These are phyloP conservation scores for Phoma sp. DNA, from an alignment of 2,329 filamentous ascomycete species.

Conservation along the genomic window DNA sequence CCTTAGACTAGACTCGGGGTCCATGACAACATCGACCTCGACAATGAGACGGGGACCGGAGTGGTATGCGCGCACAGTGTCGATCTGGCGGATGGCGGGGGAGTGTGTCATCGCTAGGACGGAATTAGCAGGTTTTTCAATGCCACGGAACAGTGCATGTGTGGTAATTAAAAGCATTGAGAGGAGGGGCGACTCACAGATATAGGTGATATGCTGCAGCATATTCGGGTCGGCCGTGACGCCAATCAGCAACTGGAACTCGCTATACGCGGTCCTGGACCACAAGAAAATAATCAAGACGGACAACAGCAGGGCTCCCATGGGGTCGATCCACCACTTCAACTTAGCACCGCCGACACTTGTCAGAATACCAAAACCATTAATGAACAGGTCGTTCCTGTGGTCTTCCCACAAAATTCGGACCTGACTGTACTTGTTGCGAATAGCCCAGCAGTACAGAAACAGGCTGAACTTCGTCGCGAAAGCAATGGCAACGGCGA, in stretches of 20 bases:
- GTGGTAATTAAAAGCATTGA: not conserved
- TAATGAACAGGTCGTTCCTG: constrained; percentile 96
- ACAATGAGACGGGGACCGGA: constrained; percentile 87
- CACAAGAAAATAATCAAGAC: constrained; percentile 79
- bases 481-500: constrained; percentile 86
- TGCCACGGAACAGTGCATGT: not conserved
- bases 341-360: constrained; percentile 90
- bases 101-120: constrained; percentile 79
- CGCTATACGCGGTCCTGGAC: constrained; percentile 82
- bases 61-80: constrained; percentile 94
- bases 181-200: constrained; percentile 62
- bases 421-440: constrained; percentile 90
- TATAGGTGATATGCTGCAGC: constrained; percentile 94
- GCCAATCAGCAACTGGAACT: constrained; percentile 91
- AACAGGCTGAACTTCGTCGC: constrained; percentile 83
- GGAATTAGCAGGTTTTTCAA: not conserved
- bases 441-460: constrained; percentile 88
- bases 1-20: constrained; percentile 69
- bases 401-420: constrained; percentile 96
- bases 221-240: constrained; percentile 84
- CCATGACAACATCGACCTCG: constrained; percentile 96
- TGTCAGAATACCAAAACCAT: constrained; percentile 89
- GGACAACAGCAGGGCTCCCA: constrained; percentile 85
- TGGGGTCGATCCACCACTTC: constrained; percentile 92
- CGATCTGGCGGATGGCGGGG: constrained; percentile 78